phyloP scores from a whole-genome alignment of 78 protist species.

The Emiliania huxleyi region DNA sequence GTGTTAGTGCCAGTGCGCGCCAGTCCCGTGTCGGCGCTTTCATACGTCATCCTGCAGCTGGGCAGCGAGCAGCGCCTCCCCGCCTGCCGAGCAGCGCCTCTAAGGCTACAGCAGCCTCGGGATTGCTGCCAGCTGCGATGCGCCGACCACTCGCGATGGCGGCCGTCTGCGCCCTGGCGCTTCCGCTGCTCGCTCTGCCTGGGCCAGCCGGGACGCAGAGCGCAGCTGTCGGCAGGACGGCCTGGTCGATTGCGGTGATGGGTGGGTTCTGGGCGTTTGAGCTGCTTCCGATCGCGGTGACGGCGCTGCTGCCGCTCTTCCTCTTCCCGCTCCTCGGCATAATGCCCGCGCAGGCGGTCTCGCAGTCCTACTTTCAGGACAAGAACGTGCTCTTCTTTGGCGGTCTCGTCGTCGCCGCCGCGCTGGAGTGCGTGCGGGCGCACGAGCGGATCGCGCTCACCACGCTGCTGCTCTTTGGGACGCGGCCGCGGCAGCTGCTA shows the following conservation, averaged over 20 bases:
- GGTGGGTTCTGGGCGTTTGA: not conserved
- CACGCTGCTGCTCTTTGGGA: not conserved
- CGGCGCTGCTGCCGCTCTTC: slow-evolving; percentile 15
- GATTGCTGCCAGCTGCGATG: too few species aligned
- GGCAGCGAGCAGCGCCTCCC: too few species aligned
- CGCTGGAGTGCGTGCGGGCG: not conserved
- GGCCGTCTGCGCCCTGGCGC: too few species aligned
- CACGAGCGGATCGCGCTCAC: not conserved
- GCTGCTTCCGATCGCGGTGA: not conserved
- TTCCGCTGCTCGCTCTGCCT: too few species aligned
- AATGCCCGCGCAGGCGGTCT: not conserved
- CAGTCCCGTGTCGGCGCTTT: too few species aligned
- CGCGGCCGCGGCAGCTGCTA: not conserved
- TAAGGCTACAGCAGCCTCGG: too few species aligned
- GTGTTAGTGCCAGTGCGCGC: too few species aligned
- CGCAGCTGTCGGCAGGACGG: not conserved
- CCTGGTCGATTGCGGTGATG: not conserved
- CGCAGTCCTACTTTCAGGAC: slow-evolving; percentile 5
- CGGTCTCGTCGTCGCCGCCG: slow-evolving; percentile 16
- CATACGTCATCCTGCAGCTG: too few species aligned
- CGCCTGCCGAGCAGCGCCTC: too few species aligned
- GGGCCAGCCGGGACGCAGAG: too few species aligned
- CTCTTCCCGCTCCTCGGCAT: slow-evolving; percentile 10
- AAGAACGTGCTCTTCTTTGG: slow-evolving; percentile 28
- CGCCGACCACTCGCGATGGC: too few species aligned